Percentiles rank a stretch among this genome's conserved stretches.
Conservation (phyloP, 208 protist genomes). For the Angomonas deanei region DNA sequence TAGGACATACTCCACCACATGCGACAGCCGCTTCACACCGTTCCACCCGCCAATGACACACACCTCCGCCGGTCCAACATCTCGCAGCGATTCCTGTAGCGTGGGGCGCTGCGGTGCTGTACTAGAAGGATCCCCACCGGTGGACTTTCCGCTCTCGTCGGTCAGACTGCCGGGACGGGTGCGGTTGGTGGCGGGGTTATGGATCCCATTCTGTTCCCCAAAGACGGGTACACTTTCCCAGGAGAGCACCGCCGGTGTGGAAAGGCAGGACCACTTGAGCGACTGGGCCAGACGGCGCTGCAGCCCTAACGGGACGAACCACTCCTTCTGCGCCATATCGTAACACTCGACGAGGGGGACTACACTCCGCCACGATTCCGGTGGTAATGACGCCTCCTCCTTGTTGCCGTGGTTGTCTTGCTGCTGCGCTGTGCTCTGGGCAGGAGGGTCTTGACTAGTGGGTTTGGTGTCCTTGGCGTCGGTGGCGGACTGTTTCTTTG, state of each 20-base stretch:
- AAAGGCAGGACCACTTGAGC: slow-evolving; percentile 11
- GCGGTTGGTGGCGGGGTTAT: not conserved
- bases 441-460: too few species aligned
- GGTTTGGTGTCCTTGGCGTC: too few species aligned
- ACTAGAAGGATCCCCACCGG: not conserved
- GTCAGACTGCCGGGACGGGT: not conserved
- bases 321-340: not conserved
- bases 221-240: slow-evolving; percentile 14
- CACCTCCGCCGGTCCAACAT: slow-evolving; percentile 15
- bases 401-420: too few species aligned
- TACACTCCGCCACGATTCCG: slow-evolving; percentile 9
- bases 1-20: slow-evolving; percentile 23
- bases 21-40: slow-evolving; percentile 22
- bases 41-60: slow-evolving; percentile 62
- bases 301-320: slow-evolving; percentile 14
- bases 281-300: slow-evolving; percentile 1
- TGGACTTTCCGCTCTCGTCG: not conserved
- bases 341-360: slow-evolving; percentile 17
- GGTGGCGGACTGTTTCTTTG: too few species aligned
- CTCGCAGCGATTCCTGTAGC: not conserved
- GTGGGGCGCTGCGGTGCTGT: too few species aligned
- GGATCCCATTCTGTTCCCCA: not conserved
- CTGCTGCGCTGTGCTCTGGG: too few species aligned
- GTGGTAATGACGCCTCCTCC: too few species aligned
- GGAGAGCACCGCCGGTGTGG: not conserved